phyloP scores from a whole-genome alignment of 2,329 filamentous ascomycete genomes.

The Trichoderma sp. region DNA sequence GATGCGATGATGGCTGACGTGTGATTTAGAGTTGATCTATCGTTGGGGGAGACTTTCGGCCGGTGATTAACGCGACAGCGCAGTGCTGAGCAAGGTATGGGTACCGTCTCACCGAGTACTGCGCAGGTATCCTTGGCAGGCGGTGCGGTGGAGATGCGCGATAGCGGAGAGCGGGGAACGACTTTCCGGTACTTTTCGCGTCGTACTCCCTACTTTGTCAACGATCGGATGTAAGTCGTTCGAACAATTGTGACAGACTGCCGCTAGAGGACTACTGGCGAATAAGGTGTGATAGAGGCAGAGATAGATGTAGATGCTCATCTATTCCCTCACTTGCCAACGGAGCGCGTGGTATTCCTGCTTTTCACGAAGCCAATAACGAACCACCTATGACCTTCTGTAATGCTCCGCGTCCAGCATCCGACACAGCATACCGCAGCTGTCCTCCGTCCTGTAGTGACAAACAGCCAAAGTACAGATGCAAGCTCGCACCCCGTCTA shows the following conservation, averaged over 20 bases:
- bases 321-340: background rate
- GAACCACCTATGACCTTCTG: background rate
- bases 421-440: background rate
- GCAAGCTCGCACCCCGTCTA: background rate
- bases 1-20: constrained; percentile 9
- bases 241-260: background rate
- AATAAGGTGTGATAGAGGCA: background rate
- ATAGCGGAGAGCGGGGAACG: constrained; percentile 11
- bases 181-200: background rate
- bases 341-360: background rate
- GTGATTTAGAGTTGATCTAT: background rate
- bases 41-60: constrained; percentile 4
- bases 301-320: background rate
- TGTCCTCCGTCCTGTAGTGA: background rate
- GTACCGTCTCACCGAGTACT: constrained; percentile 15
- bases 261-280: background rate
- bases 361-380: background rate
- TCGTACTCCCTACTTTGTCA: background rate
- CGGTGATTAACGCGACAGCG: constrained; percentile 6
- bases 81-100: constrained; percentile 1
- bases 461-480: background rate
- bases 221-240: background rate
- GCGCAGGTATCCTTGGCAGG: background rate
- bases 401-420: background rate
- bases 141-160: background rate